Evolutionary conservation across 148 eudicot genomes (phyloP), one percentile per base, ranked within the genome.

Genomic region (Cornus controversa): DNA sequence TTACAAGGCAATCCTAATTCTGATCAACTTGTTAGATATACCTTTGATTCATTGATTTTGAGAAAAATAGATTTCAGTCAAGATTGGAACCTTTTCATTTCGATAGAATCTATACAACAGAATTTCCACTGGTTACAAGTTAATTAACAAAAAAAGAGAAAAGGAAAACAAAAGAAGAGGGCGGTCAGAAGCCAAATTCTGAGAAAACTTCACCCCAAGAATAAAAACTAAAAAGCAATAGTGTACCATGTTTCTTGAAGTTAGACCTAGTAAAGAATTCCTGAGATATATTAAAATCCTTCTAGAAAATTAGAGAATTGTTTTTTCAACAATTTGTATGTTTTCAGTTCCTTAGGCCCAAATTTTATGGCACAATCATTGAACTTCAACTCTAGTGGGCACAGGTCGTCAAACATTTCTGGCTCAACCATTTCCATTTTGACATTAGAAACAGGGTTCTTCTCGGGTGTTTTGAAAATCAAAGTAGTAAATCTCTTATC

Each of bases 341-440:
- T 15, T 69, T 78, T 71, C 69, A 73, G 20, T 60, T 82, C 84
- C 20, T 69, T 65, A 24, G 67, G 63, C 62, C 84, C 85, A 73
- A 84, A 73, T 27, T 36, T 34, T 25, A 57, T 26, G 18, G 18
- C 3, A 42, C 10, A 22, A 60, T 68, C 82, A 72, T 75, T 74
- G 67, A 88, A 88, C 50, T 82, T 82, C 69, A 86, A 71, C 42
- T 78, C 84, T 67, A 83, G 2, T 7, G 84, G 87, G 42, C 84
- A 82, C 40, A 83, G 57, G 24, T 70, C 72, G 65, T 88, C 82
- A 64, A 88, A 75, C 28, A 84, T 45, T 68, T 86, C 89, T 23
- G 45, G 23, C 58, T 82, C 89, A 7, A 27, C 76, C 73, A 67
- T 42, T 3, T 62, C 77, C 60, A 20, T 57, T 60, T 66, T 68